Evolutionary conservation across 192 early-diverging fungal species (phyloP).

Genomic region (Spizellomyces punctatus): DNA sequence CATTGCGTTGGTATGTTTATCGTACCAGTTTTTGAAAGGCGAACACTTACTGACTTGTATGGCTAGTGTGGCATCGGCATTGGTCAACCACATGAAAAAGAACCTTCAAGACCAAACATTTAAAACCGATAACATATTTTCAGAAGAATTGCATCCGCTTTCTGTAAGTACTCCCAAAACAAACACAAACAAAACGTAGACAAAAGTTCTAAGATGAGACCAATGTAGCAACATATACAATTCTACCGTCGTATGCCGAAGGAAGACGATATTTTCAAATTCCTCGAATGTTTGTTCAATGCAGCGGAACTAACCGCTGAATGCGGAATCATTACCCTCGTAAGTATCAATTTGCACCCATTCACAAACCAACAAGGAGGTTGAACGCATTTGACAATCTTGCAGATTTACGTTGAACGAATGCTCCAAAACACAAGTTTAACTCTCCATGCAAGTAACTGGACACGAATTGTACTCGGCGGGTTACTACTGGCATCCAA

Average conservation of each 20-base stretch:
- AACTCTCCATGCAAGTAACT: conserved; percentile 57
- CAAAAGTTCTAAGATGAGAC: not conserved
- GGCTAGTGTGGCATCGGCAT: conserved; percentile 39
- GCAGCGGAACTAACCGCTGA: conserved; percentile 64
- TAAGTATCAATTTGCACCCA: conserved; percentile 7
- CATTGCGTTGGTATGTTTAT: conserved; percentile 44
- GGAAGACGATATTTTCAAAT: conserved; percentile 62
- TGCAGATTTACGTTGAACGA: conserved; percentile 66
- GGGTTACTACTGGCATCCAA: conserved; percentile 75
- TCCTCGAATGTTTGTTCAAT: conserved; percentile 67
- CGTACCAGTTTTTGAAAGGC: not conserved
- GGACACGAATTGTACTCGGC: conserved; percentile 59
- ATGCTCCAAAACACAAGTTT: conserved; percentile 66
- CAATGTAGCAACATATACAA: conserved; percentile 49
- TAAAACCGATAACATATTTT: conserved; percentile 51
- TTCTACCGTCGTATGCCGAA: conserved; percentile 43
- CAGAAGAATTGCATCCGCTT: conserved; percentile 54
- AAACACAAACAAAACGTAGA: not conserved
- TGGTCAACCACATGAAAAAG: conserved; percentile 42
- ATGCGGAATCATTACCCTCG: conserved; percentile 62
- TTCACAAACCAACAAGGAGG: not conserved
- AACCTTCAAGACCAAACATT: conserved; percentile 27
- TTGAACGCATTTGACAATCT: not conserved
- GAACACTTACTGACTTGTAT: not conserved
- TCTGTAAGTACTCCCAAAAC: conserved; percentile 33